These are phyloP conservation scores for Coemansia sp. DNA, from an alignment of 371 early-diverging fungal genomes.

Conservation along the genomic window DNA sequence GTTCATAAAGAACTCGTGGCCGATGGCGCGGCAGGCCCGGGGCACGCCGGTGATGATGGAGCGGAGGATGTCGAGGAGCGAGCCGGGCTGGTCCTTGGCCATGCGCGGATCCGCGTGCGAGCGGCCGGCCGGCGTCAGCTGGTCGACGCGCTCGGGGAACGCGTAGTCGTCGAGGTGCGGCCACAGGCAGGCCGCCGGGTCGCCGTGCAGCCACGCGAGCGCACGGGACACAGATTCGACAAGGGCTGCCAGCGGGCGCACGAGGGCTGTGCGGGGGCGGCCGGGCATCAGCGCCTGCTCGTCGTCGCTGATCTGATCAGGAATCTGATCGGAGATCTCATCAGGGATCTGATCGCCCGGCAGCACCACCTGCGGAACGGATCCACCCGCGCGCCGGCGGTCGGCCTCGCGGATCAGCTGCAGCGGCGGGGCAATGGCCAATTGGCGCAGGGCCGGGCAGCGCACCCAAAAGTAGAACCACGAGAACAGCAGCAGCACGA, in stretches of 20 bases:
- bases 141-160: slow-evolving; percentile 41
- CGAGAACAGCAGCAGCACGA: slow-evolving; percentile 39
- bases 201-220: slow-evolving; percentile 26
- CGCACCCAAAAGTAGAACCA: slow-evolving; percentile 48
- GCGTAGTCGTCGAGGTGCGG: slow-evolving; percentile 45
- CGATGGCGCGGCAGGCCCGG: slow-evolving; percentile 1
- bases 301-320: background rate
- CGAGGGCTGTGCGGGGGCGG: background rate
- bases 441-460: slow-evolving; percentile 18
- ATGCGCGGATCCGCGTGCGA: slow-evolving; percentile 13
- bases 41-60: slow-evolving; percentile 11
- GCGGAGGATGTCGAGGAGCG: slow-evolving; percentile 25
- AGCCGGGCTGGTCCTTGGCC: slow-evolving; percentile 39
- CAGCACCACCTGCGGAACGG: background rate
- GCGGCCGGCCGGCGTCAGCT: slow-evolving; percentile 28
- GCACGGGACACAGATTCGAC: slow-evolving; percentile 20
- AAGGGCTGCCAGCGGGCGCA: slow-evolving; percentile 21
- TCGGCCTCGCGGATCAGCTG: slow-evolving; percentile 47
- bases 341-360: background rate
- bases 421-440: slow-evolving; percentile 36
- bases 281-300: slow-evolving; percentile 17
- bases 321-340: no score
- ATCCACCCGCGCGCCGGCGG: slow-evolving; percentile 20
- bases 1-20: slow-evolving; percentile 31
- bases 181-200: slow-evolving; percentile 41